Base-by-base conservation (phyloP, 1,139 yeast genomes). In the Debaryomyces nepalensis region DNA sequence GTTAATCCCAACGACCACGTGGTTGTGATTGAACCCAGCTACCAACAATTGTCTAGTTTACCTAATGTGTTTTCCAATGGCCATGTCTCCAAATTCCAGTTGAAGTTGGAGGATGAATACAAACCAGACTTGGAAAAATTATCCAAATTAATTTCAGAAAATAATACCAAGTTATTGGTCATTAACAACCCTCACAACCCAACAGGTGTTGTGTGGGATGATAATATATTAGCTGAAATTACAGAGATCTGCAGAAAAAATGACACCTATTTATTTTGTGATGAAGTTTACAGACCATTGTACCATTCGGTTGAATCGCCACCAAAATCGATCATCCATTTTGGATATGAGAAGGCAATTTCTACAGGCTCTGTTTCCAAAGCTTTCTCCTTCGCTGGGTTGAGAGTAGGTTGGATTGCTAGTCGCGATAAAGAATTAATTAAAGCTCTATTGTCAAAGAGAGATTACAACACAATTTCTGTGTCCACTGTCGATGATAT, bases 101-200 rank as follows among this genome's bases (percentile, higher is more conserved):
- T 78, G 36, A 45, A 51, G 6, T 61, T 55, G 23, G 70, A 66
- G 12, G 64, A 73, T 33, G 51, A 54, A 4, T 76, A 63, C 51
- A 52, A 57, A 33, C 75, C 81, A 1, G 63, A 73, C 42, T 37
- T 78, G 18, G 54, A 51, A 2, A 55, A 57, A 33, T 60, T 79
- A 39, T 44, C 51, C 15, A 16, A 30, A 16, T 53, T 73, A 49
- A 52, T 70, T 9, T 56, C 56, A 24, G 52, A 55, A 18, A 51
- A 62, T 30, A 60, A 66, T 30, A 77, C 82, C 1, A 73, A 72
- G 51, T 51, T 77, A 27, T 61, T 80, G 36, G 69, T 77, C 33
- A 58, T 79, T 42, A 79, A 78, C 50, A 74, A 74, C 48, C 84
- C 84, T 5, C 75, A 78, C 51, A 79, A 79, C 50, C 84, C 84